Evolutionary conservation across 1,284 basidiomycete genomes (phyloP), one percentile per base, ranked within the genome.

Genomic region (Trichosporon faecale): DNA sequence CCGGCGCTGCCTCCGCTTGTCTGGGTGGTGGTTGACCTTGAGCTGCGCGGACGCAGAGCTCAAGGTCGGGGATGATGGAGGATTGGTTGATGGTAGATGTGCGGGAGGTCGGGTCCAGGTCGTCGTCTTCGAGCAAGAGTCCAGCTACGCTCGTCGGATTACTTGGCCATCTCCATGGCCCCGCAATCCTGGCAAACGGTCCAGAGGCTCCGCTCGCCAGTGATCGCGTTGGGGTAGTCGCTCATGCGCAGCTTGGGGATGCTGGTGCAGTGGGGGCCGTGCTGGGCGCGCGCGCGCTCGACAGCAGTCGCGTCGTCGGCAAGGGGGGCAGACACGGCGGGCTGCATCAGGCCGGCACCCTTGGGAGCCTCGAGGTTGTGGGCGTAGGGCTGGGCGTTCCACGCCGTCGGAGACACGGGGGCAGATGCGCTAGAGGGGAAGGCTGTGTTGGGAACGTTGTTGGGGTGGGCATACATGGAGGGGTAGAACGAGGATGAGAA

Each of bases 101-200:
- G 27, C 29, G 57, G 57, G 27, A 33, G 29, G n/a, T 29, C 27
- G 29, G 16, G 27, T 18, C 5, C 27, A n/a, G 27, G 40, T 14
- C 25, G 11, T 14, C 25, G 9, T 44, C 25, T 8, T 18, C 40
- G 40, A 65, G 64, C 29, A 9, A 31, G 14, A 65, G 40, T 9
- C 57, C 66, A 37, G 40, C 60, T 63, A 14, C n/a, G 18, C 65
- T 64, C 49, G 21, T 52, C 16, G 11, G 49, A 12, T 52, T 21
- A 70, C 60, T 61, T 68, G 46, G 72, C 72, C 71, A 74, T 76
- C 71, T 82, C 78, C 64, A 75, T 75, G 21, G 75, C 74, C 31
- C 82, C 82, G 73, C 83, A 84, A 72, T 81, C 81, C 27, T 74
- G 74, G 72, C 83, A 84, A 31, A 79, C 64, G 21, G 75, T 76